Conservation (phyloP, 1,284 basidiomycete genomes). For the Cystobasidiaceae sp. region DNA sequence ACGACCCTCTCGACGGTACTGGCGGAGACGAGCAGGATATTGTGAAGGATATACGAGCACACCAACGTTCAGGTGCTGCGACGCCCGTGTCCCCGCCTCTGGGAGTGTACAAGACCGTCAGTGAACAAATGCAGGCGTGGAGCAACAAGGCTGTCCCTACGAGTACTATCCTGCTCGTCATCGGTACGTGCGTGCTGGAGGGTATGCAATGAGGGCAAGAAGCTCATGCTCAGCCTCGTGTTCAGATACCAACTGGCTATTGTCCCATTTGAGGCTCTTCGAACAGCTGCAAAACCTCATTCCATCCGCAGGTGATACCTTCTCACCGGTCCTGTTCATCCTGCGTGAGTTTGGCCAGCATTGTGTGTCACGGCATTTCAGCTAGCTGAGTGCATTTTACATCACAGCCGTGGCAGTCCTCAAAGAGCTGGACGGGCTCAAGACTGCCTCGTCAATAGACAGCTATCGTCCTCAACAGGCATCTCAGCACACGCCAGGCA, state of each 20-base stretch:
- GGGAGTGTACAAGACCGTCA: neutral
- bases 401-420: conserved; percentile 5
- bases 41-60: neutral
- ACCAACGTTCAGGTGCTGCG: neutral
- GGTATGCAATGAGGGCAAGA: neutral
- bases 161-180: conserved; percentile 18
- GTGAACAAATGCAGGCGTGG: neutral
- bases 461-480: neutral
- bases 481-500: neutral
- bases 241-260: conserved; percentile 24
- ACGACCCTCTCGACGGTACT: too few relatives aligned
- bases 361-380: neutral
- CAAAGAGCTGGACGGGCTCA: conserved; percentile 17
- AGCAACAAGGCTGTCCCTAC: neutral
- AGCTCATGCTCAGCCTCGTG: neutral
- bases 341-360: conserved; percentile 5
- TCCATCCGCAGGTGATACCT: neutral
- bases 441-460: neutral
- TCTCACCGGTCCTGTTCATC: conserved; percentile 6
- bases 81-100: too few relatives aligned
- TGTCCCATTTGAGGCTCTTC: conserved; percentile 17
- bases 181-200: neutral
- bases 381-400: neutral
- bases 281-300: conserved; percentile 10
- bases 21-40: neutral